These are phyloP conservation scores for Ganoderma lucidum DNA, from an alignment of 1,284 basidiomycete genomes.

Conservation along the genomic window DNA sequence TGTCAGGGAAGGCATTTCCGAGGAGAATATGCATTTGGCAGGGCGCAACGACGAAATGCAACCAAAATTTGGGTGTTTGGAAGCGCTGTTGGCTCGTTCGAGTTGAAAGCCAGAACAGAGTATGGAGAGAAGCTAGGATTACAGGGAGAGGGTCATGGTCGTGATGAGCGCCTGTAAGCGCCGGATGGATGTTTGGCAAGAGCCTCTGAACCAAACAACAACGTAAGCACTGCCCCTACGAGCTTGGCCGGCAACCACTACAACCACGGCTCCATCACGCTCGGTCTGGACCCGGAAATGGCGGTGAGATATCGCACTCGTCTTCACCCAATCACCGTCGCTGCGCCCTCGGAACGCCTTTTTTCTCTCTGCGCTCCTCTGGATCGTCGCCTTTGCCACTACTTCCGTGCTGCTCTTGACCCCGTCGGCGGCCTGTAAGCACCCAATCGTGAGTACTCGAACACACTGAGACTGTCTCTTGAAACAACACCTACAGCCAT, in stretches of 20 bases:
- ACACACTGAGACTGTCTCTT: no score
- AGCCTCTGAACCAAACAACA: slow-evolving; percentile 31
- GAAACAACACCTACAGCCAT: no score
- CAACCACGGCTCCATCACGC: slow-evolving; percentile 23
- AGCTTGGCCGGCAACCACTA: slow-evolving; percentile 16
- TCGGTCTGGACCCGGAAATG: no score
- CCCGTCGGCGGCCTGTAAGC: no score
- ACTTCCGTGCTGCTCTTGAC: no score
- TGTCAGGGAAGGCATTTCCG: slow-evolving; percentile 21
- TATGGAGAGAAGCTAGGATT: not conserved
- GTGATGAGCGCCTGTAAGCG: not conserved
- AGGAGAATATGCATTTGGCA: not conserved
- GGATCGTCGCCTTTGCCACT: no score
- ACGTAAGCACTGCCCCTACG: not conserved
- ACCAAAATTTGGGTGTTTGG: no score
- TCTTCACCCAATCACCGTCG: not conserved
- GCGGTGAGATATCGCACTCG: not conserved
- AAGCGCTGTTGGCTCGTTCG: no score
- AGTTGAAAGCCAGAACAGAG: not conserved
- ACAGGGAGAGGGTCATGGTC: not conserved
- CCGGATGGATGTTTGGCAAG: slow-evolving; percentile 33
- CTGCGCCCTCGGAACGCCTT: not conserved
- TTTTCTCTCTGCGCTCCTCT: no score
- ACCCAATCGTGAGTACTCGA: no score
- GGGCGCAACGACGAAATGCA: no score